These are phyloP conservation scores for Collybiopsis confluens DNA, from an alignment of 768 basidiomycete genomes.

Conservation along the genomic window DNA sequence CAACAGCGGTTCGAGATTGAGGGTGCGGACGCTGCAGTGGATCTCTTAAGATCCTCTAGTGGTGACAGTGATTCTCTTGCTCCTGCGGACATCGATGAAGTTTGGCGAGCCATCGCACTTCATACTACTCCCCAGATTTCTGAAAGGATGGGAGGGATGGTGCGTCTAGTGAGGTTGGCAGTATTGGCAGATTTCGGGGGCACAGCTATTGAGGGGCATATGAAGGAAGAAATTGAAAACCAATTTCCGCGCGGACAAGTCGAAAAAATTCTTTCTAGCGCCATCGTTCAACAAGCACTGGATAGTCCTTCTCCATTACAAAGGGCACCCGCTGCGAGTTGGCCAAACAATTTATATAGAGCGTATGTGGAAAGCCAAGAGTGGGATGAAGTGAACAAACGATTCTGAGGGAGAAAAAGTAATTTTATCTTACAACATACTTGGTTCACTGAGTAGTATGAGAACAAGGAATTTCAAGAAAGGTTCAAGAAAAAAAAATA, in stretches of 20 bases:
- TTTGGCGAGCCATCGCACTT: background rate
- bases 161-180: background rate
- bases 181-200: background rate
- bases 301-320: background rate
- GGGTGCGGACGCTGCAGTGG: background rate
- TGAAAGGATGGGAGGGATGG: background rate
- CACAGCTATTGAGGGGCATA: background rate
- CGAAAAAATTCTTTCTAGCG: background rate
- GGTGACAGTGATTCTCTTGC: background rate
- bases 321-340: background rate
- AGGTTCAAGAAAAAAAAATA: no score
- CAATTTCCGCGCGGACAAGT: background rate
- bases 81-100: background rate
- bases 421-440: background rate
- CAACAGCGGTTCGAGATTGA: slow-evolving; percentile 1
- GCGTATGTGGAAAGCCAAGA: background rate
- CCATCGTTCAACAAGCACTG: background rate
- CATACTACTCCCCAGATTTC: slow-evolving; percentile 1
- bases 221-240: background rate
- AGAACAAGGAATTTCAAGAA: no score
- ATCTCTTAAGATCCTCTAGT: background rate
- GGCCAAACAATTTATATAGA: background rate
- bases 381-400: background rate
- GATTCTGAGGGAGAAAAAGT: no score
- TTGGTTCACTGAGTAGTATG: no score